Percentiles rank a stretch among this genome's conserved stretches.
These are phyloP conservation scores for Aspergillus ustus DNA, from an alignment of 2,329 filamentous ascomycete genomes.

Conservation along the genomic window DNA sequence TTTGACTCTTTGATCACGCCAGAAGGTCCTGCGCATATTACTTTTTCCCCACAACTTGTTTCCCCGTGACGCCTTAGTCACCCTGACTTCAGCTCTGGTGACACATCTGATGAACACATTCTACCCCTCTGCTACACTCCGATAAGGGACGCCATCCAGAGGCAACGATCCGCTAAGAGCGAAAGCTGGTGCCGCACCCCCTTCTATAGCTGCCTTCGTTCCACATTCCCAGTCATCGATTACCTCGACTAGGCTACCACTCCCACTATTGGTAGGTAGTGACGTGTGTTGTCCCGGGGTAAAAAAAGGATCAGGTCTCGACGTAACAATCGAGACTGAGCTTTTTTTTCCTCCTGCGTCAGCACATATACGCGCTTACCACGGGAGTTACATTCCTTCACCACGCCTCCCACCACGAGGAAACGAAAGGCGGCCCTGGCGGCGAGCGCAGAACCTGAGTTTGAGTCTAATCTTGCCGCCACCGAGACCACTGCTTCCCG, in stretches of 20 bases:
- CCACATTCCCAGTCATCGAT: constrained; percentile 2
- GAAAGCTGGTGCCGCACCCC: neutral
- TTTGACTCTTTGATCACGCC: neutral
- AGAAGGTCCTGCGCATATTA: neutral
- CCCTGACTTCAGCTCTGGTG: constrained; percentile 2
- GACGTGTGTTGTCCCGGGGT: constrained; percentile 31
- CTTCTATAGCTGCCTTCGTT: constrained; percentile 6
- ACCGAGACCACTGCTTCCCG: constrained; percentile 30
- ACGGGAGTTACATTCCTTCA: constrained; percentile 38
- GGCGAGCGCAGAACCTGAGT: constrained; percentile 37
- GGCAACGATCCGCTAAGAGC: constrained; percentile 17
- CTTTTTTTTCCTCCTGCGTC: constrained; percentile 26
- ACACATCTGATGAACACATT: constrained; percentile 11
- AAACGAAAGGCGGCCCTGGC: constrained; percentile 60
- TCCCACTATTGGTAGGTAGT: constrained; percentile 26
- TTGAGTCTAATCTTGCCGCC: constrained; percentile 32
- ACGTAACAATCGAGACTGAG: constrained; percentile 24
- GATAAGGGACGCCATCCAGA: constrained; percentile 18
- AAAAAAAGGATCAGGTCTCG: constrained; percentile 29
- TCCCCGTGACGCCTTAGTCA: constrained; percentile 19
- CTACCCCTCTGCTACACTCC: constrained; percentile 30
- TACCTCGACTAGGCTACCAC: constrained; percentile 4
- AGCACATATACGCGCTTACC: constrained; percentile 28
- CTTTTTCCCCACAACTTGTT: neutral
- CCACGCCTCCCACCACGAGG: constrained; percentile 58